A percentile compares a stretch with the other conserved stretches of the same genome.
Conservation (phyloP, 257 asterid species). For the Plantago elongata region DNA sequence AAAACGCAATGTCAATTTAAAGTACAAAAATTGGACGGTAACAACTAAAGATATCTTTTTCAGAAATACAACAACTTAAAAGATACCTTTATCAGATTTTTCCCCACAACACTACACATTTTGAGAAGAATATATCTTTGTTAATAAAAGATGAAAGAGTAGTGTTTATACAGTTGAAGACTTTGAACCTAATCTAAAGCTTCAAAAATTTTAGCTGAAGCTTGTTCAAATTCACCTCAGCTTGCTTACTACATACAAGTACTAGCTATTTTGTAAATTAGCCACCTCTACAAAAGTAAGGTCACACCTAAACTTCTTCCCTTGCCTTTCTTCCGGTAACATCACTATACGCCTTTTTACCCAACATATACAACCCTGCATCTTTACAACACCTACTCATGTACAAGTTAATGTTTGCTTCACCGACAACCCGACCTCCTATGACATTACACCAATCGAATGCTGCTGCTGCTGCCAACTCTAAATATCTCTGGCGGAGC, state of each 20-base stretch:
- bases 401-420: slow-evolving; percentile 33
- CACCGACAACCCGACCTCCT: slow-evolving; percentile 23
- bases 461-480: slow-evolving; percentile 1
- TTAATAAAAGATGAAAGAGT: no score
- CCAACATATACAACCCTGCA: slow-evolving; percentile 51
- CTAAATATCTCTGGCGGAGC: neutral
- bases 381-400: slow-evolving; percentile 51
- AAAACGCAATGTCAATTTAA: no score
- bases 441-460: slow-evolving; percentile 12
- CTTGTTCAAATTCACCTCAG: slow-evolving; percentile 1
- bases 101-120: no score
- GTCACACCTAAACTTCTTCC: slow-evolving; percentile 11
- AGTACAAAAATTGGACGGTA: no score
- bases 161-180: no score
- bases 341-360: slow-evolving; percentile 6
- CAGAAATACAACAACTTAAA: no score
- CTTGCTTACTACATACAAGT: slow-evolving; percentile 17
- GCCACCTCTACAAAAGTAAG: no score
- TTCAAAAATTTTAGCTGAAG: no score
- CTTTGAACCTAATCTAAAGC: no score
- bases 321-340: slow-evolving; percentile 9
- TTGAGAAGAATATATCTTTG: no score
- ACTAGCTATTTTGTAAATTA: neutral
- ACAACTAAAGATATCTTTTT: no score
- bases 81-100: no score